Evolutionary conservation across 805 yeast genomes (phyloP), one percentile per base, ranked within the genome.

Genomic region (Metschnikowia arizonensis): DNA sequence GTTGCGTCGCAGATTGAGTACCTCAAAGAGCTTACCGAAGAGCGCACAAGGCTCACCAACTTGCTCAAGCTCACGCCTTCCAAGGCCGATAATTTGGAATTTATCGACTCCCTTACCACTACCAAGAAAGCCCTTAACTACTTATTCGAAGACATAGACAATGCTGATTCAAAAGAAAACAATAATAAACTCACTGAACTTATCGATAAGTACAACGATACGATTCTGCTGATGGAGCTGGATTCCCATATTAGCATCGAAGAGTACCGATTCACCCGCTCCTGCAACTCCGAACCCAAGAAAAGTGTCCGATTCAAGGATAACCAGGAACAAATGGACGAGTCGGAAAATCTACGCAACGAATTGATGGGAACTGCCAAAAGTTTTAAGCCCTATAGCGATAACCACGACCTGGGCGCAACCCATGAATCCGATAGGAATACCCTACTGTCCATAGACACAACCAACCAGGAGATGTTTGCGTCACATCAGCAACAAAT

Each of bases 401-500:
- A 70, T 51, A 23, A 28, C n/a, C 37, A 29, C 14, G 44, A 28
- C 11, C 40, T 33, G 12, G 18, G 17, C 29, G 39, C 45, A 14
- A 33, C 24, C 11, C 63, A 61, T 10, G 49, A 48, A 17, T 60
- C 57, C 17, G 57, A 54, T 37, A 42, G 50, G 14, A 25, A 49
- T 42, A 44, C 58, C 19, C 52, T 54, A 28, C 55, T 47, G 40
- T 61, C 67, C 5, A 52, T 62, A 18, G 66, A 61, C 46, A 54
- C 57, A 31, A 53, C 64, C 28, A 69, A 69, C 51, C 73, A 64
- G 33, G 73, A 67, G 49, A 41, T 72, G 39, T 72, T 66, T 58
- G 73, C 74, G 7, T 64, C 58, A 47, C 74, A 71, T 50, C 74
- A 69, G 47, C 76, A 72, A 52, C 64, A 61, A 36, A 39, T 72